Conservation (phyloP, 106 monocot genomes). For the Xerophyta viscosa region DNA sequence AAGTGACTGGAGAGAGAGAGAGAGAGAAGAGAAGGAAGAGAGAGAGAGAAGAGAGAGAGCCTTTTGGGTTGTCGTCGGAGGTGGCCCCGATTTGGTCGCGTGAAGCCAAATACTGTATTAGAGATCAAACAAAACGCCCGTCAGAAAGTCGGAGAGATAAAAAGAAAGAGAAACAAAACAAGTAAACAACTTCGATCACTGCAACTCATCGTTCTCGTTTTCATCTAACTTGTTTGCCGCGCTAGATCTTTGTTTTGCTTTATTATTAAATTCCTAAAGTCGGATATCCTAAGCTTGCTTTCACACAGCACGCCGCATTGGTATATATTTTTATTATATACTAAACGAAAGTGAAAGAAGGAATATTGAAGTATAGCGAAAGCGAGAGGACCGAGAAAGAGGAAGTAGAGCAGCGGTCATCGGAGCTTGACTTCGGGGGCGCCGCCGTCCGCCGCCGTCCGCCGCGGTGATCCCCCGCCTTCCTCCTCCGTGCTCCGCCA, state of each 20-base stretch:
- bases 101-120: conserved; percentile 44
- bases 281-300: too few species aligned
- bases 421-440: neutral
- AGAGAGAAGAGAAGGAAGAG: neutral
- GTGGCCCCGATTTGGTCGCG: conserved; percentile 23
- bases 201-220: too few species aligned
- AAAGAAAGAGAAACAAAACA: neutral
- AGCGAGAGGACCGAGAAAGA: conserved; percentile 2
- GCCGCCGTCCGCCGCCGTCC: too few species aligned
- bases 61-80: conserved; percentile 23
- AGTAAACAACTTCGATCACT: too few species aligned
- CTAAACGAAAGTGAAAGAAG: neutral
- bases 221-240: too few species aligned
- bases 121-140: neutral
- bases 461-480: too few species aligned
- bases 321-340: neutral
- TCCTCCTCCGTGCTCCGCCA: too few species aligned
- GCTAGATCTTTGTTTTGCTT: too few species aligned
- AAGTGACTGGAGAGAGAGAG: neutral
- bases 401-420: conserved; percentile 6
- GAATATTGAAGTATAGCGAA: too few species aligned
- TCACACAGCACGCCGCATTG: neutral
- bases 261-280: too few species aligned
- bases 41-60: conserved; percentile 11
- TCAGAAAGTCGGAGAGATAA: neutral